phyloP scores from a whole-genome alignment of 352 stramenopile genomes.

The Pythium aristosporum region DNA sequence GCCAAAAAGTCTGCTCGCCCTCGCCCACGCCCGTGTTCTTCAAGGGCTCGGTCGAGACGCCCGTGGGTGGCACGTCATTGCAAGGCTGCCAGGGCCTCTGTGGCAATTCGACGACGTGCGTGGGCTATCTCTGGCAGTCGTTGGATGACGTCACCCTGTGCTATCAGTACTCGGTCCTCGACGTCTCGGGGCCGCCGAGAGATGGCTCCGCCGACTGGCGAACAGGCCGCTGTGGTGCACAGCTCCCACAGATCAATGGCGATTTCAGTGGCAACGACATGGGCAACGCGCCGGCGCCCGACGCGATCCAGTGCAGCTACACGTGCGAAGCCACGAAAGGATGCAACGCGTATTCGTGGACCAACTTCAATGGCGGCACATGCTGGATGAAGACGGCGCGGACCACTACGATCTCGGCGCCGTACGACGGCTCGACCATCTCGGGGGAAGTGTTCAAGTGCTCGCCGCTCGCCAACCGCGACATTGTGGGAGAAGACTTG shows the following conservation, averaged over 20 bases:
- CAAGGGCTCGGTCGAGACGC: not conserved
- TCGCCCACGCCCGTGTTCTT: not conserved
- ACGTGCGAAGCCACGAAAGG: conserved; percentile 3
- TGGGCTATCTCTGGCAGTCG: not conserved
- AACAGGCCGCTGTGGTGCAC: not conserved
- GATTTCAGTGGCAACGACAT: conserved; percentile 21
- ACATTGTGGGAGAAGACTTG: not conserved
- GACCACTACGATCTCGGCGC: too few species aligned
- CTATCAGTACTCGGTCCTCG: not conserved
- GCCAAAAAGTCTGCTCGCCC: not conserved
- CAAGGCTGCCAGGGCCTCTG: too few species aligned
- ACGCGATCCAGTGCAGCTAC: not conserved
- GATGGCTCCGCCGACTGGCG: not conserved
- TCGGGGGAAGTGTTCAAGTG: conserved; percentile 12
- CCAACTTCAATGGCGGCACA: conserved; percentile 20
- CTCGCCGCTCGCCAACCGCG: not conserved
- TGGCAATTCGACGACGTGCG: not conserved
- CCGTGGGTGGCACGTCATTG: too few species aligned
- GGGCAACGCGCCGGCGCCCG: not conserved
- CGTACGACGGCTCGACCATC: conserved; percentile 4
- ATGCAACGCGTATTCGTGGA: conserved; percentile 25
- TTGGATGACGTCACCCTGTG: not conserved
- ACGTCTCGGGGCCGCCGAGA: not conserved
- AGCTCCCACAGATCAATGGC: not conserved
- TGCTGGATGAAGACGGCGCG: conserved; percentile 27